Percentiles rank a stretch among this genome's conserved stretches.
Conservation (phyloP, 768 basidiomycete species). For the Nevesoporus exiguus region DNA sequence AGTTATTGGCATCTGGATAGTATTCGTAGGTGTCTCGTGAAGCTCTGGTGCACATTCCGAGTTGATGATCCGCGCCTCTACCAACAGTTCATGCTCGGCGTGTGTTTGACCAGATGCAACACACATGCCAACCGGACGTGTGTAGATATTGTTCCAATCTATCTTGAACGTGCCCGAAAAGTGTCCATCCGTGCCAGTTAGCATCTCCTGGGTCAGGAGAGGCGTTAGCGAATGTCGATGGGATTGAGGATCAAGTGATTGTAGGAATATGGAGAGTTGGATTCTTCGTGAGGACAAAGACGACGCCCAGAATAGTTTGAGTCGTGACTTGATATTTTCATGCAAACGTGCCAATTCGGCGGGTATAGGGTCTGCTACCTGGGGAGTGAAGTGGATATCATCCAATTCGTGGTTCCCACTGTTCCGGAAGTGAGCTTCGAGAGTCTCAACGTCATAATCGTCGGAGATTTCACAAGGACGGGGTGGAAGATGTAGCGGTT, state of each 20-base stretch:
- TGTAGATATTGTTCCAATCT: slow-evolving; percentile 65
- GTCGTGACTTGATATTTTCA: slow-evolving; percentile 69
- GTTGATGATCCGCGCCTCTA: slow-evolving; percentile 46
- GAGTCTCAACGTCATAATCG: slow-evolving; percentile 50
- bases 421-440: slow-evolving; percentile 51
- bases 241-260: slow-evolving; percentile 16
- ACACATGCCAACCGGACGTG: slow-evolving; percentile 54
- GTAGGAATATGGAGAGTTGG: slow-evolving; percentile 57
- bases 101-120: slow-evolving; percentile 53
- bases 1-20: slow-evolving; percentile 48
- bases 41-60: slow-evolving; percentile 41
- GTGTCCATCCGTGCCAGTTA: slow-evolving; percentile 65
- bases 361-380: slow-evolving; percentile 21
- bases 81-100: slow-evolving; percentile 45
- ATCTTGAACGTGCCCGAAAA: slow-evolving; percentile 65
- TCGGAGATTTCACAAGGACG: slow-evolving; percentile 58
- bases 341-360: slow-evolving; percentile 54
- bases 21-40: slow-evolving; percentile 29
- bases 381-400: slow-evolving; percentile 13
- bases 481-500: slow-evolving; percentile 45
- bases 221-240: slow-evolving; percentile 36
- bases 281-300: slow-evolving; percentile 62
- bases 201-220: slow-evolving; percentile 46
- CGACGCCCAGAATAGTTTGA: slow-evolving; percentile 80
- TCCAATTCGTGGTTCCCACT: slow-evolving; percentile 20